Evolutionary conservation across 345 rosid species (phyloP).

Genomic region (Capsella bursapastoris): DNA sequence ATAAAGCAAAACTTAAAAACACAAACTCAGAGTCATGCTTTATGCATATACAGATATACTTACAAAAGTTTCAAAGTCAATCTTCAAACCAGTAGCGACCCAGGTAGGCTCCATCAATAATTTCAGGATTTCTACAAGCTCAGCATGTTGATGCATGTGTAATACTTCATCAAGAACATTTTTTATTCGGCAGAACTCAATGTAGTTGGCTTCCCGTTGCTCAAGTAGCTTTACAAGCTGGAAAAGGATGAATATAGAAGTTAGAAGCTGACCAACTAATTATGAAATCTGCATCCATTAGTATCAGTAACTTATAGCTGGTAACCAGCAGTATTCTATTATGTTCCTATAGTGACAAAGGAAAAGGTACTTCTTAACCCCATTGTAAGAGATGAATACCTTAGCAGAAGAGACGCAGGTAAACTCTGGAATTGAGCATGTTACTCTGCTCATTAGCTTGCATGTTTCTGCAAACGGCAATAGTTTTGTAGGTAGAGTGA

Average conservation of each 20-base stretch:
- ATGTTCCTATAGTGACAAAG: constrained; percentile 10
- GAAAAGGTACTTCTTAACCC: constrained; percentile 1
- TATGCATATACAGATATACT: constrained; percentile 28
- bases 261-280: constrained; percentile 24
- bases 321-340: not conserved
- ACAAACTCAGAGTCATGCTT: not conserved
- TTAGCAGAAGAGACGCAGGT: constrained; percentile 88
- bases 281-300: not conserved
- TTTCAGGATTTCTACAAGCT: constrained; percentile 71
- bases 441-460: constrained; percentile 79
- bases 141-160: constrained; percentile 64
- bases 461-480: constrained; percentile 66
- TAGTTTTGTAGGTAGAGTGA: constrained; percentile 16
- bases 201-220: constrained; percentile 88
- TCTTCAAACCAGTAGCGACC: constrained; percentile 94
- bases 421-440: constrained; percentile 89
- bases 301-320: not conserved
- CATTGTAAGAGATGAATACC: constrained; percentile 42
- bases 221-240: constrained; percentile 99
- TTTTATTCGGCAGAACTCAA: constrained; percentile 91
- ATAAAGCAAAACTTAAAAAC: not conserved
- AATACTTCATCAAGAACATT: constrained; percentile 80
- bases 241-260: constrained; percentile 24
- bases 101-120: constrained; percentile 90
- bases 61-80: constrained; percentile 80